Percentiles rank a stretch among this genome's conserved stretches.
Conservation (phyloP, 176 grass and related monocot genomes). For the Oryza officinalis region DNA sequence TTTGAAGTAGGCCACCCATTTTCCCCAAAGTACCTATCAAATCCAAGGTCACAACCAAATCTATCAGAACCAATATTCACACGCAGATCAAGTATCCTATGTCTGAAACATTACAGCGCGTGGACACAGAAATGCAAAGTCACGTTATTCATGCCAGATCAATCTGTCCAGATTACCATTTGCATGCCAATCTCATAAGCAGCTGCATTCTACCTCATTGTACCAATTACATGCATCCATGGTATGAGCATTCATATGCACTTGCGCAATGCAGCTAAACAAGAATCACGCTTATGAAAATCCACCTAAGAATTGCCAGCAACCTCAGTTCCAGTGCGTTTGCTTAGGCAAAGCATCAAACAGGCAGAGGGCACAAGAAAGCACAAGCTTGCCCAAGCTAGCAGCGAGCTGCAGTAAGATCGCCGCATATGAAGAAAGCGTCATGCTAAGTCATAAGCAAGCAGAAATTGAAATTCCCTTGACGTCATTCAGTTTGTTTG, state of each 20-base stretch:
- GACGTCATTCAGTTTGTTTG: neutral
- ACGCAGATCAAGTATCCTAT: neutral
- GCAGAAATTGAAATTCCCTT: neutral
- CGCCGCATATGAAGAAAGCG: neutral
- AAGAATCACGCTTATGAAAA: slow-evolving; percentile 18
- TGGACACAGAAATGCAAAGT: neutral
- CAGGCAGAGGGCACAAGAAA: neutral
- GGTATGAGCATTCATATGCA: neutral
- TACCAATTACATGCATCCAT: neutral
- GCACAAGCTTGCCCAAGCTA: neutral
- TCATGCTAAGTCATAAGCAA: neutral
- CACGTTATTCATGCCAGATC: neutral
- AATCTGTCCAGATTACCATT: slow-evolving; percentile 2
- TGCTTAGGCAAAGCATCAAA: neutral
- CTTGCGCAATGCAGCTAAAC: neutral
- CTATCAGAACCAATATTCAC: slow-evolving; percentile 24
- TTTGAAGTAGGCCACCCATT: slow-evolving; percentile 94
- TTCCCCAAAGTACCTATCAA: slow-evolving; percentile 81
- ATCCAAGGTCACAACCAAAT: slow-evolving; percentile 19
- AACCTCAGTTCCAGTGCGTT: neutral
- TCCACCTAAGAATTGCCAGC: neutral
- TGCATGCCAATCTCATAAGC: neutral
- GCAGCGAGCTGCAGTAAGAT: neutral
- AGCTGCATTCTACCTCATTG: neutral
- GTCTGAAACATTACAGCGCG: neutral